Base-by-base conservation (phyloP, 164 flowering plant genomes). In the grape (Vitis vinifera) region DNA sequence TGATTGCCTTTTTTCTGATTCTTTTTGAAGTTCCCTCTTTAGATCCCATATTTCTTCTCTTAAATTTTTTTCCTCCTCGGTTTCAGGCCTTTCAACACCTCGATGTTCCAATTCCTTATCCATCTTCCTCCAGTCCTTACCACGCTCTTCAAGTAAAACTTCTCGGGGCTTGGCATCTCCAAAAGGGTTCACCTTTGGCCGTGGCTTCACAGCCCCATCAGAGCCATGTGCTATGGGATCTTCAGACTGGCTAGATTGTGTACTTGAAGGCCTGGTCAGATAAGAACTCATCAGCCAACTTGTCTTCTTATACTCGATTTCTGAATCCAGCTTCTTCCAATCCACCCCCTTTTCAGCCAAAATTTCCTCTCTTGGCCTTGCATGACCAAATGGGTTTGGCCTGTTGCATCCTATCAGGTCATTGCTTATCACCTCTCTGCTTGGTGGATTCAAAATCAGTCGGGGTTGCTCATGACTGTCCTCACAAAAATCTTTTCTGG, bases 101-200 rank as follows among this genome's bases (percentile, higher is more conserved):
- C 92, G 88, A 68, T 83, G 94, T 83, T 94, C 97, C 83, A 92
- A 77, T 56, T 94, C 93, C 48, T 80, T 63, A 73, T 94, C 98
- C 62, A 91, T 87, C 87, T 94, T 94, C 63, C 96, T 81, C 94
- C 97, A 94, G 80, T 94, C 97, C 78, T 77, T 70, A 29, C 97
- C 97, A 55, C 86, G 81, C 78, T 88, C 86, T 70, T 89, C 78
- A 71, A 94, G 77, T 83, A 88, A 74, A 60, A 90, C 79, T 57
- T 94, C 98, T 70, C 97, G 76, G n/a, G 97, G 98, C 85, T 88
- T 91, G 1, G 97, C 97, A 75, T 92, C 93, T n/a, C 97, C 98
- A 67, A 94, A 94, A 2, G 97, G 98, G 67, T 94, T 94, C 72
- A 91, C 88, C 76, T 86, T 92, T 3, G 90, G 91, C 62, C 80